A percentile compares a stretch with the other conserved stretches of the same genome.
Evolutionary conservation across 306 rosid species (phyloP).

Genomic region (Ormosia emarginata): DNA sequence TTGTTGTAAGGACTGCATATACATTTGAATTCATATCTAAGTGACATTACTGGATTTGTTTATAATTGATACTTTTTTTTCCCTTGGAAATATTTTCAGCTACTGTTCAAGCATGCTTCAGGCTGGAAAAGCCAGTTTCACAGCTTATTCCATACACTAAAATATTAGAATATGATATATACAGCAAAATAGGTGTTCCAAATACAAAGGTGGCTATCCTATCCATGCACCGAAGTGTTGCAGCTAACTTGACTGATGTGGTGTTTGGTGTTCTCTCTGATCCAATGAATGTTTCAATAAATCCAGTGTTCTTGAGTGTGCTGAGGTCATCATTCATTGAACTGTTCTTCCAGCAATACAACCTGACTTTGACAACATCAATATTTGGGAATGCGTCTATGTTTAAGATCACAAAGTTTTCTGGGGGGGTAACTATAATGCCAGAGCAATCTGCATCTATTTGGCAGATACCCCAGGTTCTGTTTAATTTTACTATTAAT

Average conservation of each 20-base stretch:
- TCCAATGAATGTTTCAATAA: conserved; percentile 54
- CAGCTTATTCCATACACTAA: conserved; percentile 64
- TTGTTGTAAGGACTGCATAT: neutral
- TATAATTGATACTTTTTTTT: neutral
- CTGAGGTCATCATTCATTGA: conserved; percentile 67
- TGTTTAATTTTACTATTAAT: conserved; percentile 75
- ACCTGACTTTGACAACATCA: conserved; percentile 69
- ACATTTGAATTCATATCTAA: neutral
- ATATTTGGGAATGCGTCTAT: conserved; percentile 60
- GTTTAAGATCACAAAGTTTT: conserved; percentile 76
- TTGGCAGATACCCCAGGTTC: conserved; percentile 70
- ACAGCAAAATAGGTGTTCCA: conserved; percentile 71
- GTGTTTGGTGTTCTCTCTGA: conserved; percentile 83
- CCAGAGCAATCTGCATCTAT: conserved; percentile 58
- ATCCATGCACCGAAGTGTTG: conserved; percentile 62
- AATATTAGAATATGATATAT: conserved; percentile 73
- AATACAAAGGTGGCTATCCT: conserved; percentile 66
- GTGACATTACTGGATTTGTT: neutral
- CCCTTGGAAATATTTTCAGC: conserved; percentile 53
- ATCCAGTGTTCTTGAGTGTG: conserved; percentile 65
- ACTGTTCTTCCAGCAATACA: conserved; percentile 61
- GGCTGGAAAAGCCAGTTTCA: conserved; percentile 67
- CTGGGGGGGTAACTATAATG: conserved; percentile 71
- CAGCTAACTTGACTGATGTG: conserved; percentile 57
- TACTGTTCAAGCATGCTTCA: conserved; percentile 68